Conservation (phyloP, 2,329 filamentous ascomycete species). For the Fusarium scirpi region DNA sequence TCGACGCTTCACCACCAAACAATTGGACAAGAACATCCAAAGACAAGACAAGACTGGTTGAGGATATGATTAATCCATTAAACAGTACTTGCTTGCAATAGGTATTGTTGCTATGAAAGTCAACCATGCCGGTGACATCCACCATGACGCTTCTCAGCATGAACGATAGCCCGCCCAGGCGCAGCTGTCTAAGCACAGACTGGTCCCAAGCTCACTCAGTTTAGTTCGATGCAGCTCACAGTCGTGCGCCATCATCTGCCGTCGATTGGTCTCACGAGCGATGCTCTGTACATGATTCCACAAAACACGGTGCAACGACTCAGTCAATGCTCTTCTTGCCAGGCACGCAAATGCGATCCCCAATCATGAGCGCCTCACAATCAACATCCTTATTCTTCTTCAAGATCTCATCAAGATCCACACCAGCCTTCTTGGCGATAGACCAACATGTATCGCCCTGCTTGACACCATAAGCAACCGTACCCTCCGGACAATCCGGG, state of each 20-base stretch:
- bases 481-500: conserved; percentile 49
- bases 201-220: not conserved
- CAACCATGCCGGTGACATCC: not conserved
- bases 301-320: not conserved
- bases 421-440: conserved; percentile 58
- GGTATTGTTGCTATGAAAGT: conserved; percentile 17
- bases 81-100: conserved; percentile 12
- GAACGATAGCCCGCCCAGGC: not conserved
- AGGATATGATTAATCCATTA: not conserved
- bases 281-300: conserved; percentile 6
- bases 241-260: conserved; percentile 7
- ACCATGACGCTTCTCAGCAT: not conserved
- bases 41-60: not conserved
- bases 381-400: conserved; percentile 59
- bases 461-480: conserved; percentile 55
- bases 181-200: not conserved
- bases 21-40: conserved; percentile 13
- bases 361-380: conserved; percentile 60
- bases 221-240: conserved; percentile 1
- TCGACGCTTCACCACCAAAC: conserved; percentile 4
- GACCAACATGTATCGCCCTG: conserved; percentile 66
- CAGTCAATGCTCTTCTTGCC: conserved; percentile 20
- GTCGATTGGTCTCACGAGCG: conserved; percentile 1
- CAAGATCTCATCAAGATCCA: conserved; percentile 61
- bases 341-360: conserved; percentile 61